Evolutionary conservation across 2,329 filamentous ascomycete species (phyloP), one percentile per base, ranked within the genome.

Genomic region (Didymella glomerata): DNA sequence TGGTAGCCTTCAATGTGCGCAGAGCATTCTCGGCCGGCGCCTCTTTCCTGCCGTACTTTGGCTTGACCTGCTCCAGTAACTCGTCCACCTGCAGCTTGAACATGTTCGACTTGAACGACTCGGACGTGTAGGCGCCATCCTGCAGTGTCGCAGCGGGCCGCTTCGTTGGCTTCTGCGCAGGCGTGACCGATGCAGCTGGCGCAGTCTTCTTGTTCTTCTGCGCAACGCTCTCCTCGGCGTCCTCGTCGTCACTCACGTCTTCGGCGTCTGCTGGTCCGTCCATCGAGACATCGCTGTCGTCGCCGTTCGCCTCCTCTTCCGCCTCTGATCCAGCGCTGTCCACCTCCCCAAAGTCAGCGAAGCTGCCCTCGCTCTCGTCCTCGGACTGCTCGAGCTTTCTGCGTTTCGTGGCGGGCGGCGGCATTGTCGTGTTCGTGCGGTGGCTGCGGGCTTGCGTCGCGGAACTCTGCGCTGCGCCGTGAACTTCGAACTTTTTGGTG

Each of bases 81-180:
- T 89, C 86, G 63, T 90, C 85, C 32, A 89, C 80, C 70, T 90
- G 88, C 10, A 90, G 75, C 71, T 89, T 89, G 78, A 90, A 89
- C 56, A 89, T 78, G 70, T 83, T 88, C 42, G 86, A 88, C 70
- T 88, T 88, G 79, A 85, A 88, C n/a, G 84, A 80, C 47, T 84
- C 84, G 30, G 80, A 81, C 20, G 76, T 78, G 69, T 82, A 84
- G 25, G 79, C 74, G 50, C 78, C 78, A 38, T 76, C 74, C 36
- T 72, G 69, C 9, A 69, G 66, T 22, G 62, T 67, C 36, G 65
- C 54, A 36, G 70, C 69, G 48, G 63, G 63, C 61, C 66, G 63
- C 50, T 69, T 76, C 18, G 51, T 57, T 16, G 62, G 46, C 54
- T 68, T 68, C 7, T 47, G 47, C 9, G 28, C 30, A 18, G 61